A percentile compares a stretch with the other conserved stretches of the same genome.
Evolutionary conservation across 2,329 filamentous ascomycete species (phyloP).

Genomic region (Huntiella moniliformis): DNA sequence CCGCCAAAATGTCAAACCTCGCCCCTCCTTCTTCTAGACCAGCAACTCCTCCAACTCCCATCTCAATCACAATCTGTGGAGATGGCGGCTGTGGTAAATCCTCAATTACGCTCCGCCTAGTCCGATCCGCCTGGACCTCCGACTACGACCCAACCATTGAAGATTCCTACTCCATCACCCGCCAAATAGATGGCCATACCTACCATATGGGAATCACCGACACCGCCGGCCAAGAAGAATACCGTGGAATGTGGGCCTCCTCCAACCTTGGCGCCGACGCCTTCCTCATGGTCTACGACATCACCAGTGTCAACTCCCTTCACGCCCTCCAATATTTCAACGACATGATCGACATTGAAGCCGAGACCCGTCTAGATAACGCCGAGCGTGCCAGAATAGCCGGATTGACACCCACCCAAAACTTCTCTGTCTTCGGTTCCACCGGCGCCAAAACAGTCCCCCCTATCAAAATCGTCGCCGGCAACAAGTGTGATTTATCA

Average conservation of each 20-base stretch:
- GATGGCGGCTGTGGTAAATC: slow-evolving; percentile 75
- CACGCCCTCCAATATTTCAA: slow-evolving; percentile 61
- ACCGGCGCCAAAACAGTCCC: slow-evolving; percentile 34
- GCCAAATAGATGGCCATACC: slow-evolving; percentile 58
- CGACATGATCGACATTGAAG: slow-evolving; percentile 68
- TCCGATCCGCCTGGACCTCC: slow-evolving; percentile 66
- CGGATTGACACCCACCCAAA: slow-evolving; percentile 19
- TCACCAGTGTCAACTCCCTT: slow-evolving; percentile 51
- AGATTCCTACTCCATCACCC: slow-evolving; percentile 71
- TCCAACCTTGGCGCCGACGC: slow-evolving; percentile 64
- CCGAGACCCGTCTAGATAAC: slow-evolving; percentile 48
- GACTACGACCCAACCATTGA: slow-evolving; percentile 69
- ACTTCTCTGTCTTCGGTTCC: slow-evolving; percentile 17
- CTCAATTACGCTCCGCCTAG: slow-evolving; percentile 65
- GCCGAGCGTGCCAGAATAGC: slow-evolving; percentile 32
- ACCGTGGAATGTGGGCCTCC: slow-evolving; percentile 68
- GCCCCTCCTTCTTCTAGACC: slow-evolving; percentile 10
- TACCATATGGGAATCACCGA: slow-evolving; percentile 68
- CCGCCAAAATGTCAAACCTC: slow-evolving; percentile 13
- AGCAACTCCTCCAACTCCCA: slow-evolving; percentile 27
- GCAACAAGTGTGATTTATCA: slow-evolving; percentile 72
- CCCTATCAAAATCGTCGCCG: slow-evolving; percentile 66
- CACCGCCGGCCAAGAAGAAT: slow-evolving; percentile 79
- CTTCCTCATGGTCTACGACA: slow-evolving; percentile 77
- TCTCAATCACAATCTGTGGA: slow-evolving; percentile 68